Percentiles rank a stretch among this genome's conserved stretches.
These are phyloP conservation scores for Coniella lustricola DNA, from an alignment of 2,329 filamentous ascomycete species.

Conservation along the genomic window DNA sequence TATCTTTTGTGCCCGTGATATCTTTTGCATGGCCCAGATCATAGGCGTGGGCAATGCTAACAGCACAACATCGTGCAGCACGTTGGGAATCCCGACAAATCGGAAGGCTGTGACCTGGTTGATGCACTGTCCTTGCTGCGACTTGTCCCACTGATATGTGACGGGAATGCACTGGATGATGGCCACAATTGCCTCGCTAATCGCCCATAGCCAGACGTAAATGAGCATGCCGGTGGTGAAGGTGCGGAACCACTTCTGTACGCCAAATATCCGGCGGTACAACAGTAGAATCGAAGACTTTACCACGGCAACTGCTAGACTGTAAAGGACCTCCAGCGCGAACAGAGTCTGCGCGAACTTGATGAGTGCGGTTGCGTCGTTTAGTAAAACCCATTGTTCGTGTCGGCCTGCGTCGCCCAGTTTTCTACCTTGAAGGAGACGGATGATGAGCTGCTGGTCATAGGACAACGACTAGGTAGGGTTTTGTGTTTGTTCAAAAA, in stretches of 20 bases:
- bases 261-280: constrained; percentile 1
- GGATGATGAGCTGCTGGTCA: not conserved
- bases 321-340: constrained; percentile 1
- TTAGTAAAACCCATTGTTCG: not conserved
- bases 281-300: constrained; percentile 2
- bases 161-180: constrained; percentile 1
- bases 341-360: constrained; percentile 1
- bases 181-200: not conserved
- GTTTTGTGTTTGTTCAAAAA: not conserved
- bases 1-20: not conserved
- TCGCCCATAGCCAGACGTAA: constrained; percentile 1
- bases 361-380: not conserved
- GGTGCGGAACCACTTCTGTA: not conserved
- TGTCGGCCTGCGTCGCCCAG: not conserved
- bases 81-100: not conserved
- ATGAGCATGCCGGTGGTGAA: not conserved
- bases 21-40: not conserved
- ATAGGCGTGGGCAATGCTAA: constrained; percentile 1
- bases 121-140: not conserved
- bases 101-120: not conserved
- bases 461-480: not conserved
- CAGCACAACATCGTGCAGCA: constrained; percentile 1
- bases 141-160: not conserved
- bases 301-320: not conserved
- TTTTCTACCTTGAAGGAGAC: not conserved